These are phyloP conservation scores for Hippophae tibetana DNA, from an alignment of 306 rosid genomes.

Conservation along the genomic window DNA sequence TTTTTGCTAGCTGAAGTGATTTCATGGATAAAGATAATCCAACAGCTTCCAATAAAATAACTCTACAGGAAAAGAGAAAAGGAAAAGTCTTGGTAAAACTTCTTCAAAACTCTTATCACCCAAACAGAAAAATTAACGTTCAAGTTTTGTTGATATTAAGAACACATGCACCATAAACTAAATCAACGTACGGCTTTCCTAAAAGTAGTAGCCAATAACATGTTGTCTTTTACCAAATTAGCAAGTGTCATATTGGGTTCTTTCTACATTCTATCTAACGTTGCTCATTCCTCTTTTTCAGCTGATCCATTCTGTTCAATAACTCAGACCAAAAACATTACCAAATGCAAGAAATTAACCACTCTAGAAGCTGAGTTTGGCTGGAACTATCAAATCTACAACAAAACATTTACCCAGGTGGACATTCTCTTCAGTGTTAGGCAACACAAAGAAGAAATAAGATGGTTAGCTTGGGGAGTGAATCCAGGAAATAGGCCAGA, in stretches of 20 bases:
- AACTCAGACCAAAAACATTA: background rate
- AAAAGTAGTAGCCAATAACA: constrained; percentile 4
- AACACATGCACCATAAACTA: background rate
- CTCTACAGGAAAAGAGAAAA: too few relatives aligned
- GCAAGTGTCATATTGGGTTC: constrained; percentile 14
- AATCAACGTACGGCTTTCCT: background rate
- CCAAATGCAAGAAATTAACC: constrained; percentile 39
- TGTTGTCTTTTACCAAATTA: constrained; percentile 15
- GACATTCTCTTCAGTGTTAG: constrained; percentile 37
- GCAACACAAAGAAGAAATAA: background rate
- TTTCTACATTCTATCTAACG: constrained; percentile 11
- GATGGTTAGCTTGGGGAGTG: constrained; percentile 85
- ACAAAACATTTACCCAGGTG: background rate
- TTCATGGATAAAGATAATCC: too few relatives aligned
- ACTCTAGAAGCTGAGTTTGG: constrained; percentile 54
- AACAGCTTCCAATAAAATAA: too few relatives aligned
- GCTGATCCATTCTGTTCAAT: background rate
- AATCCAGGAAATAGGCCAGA: constrained; percentile 41
- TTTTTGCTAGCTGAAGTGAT: too few relatives aligned
- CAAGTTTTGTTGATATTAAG: too few relatives aligned
- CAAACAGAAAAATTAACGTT: too few relatives aligned
- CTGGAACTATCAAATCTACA: constrained; percentile 26
- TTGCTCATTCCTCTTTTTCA: background rate
- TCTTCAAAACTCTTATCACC: too few relatives aligned
- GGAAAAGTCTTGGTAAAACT: too few relatives aligned